These are phyloP conservation scores for Hypoxylon sp. DNA, from an alignment of 2,329 filamentous ascomycete species.

Conservation along the genomic window DNA sequence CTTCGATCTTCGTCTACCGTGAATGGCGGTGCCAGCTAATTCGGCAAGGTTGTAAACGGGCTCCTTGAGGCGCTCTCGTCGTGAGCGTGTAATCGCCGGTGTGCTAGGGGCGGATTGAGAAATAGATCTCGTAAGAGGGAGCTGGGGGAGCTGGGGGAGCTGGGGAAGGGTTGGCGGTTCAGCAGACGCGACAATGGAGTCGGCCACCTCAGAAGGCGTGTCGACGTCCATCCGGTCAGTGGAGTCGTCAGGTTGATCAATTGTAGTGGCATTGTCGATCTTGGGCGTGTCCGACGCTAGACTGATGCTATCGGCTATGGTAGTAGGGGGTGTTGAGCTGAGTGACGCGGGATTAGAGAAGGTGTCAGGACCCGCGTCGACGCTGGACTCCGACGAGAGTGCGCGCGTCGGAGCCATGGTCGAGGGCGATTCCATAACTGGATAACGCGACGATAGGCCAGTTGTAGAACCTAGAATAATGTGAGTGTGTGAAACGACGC, in stretches of 20 bases:
- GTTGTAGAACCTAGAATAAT: constrained; percentile 32
- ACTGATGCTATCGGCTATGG: constrained; percentile 73
- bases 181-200: constrained; percentile 50
- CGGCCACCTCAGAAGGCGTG: constrained; percentile 46
- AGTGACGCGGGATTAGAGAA: constrained; percentile 69
- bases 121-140: constrained; percentile 28
- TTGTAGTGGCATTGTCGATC: constrained; percentile 70
- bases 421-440: constrained; percentile 47
- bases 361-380: constrained; percentile 56
- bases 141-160: background rate
- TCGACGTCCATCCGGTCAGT: constrained; percentile 45
- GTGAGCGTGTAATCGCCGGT: constrained; percentile 62
- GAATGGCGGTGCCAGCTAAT: constrained; percentile 72
- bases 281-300: constrained; percentile 71
- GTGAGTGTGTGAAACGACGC: constrained; percentile 44
- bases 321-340: constrained; percentile 77
- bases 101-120: constrained; percentile 46
- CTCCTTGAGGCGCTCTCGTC: constrained; percentile 68
- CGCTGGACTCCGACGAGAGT: constrained; percentile 53
- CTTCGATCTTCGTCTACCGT: constrained; percentile 69
- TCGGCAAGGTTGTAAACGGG: constrained; percentile 77
- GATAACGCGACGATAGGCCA: constrained; percentile 42
- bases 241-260: constrained; percentile 60
- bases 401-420: constrained; percentile 51
- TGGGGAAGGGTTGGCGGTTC: constrained; percentile 28